Base-by-base conservation (phyloP, 2,329 filamentous ascomycete genomes). In the Aspergillus uvarum region DNA sequence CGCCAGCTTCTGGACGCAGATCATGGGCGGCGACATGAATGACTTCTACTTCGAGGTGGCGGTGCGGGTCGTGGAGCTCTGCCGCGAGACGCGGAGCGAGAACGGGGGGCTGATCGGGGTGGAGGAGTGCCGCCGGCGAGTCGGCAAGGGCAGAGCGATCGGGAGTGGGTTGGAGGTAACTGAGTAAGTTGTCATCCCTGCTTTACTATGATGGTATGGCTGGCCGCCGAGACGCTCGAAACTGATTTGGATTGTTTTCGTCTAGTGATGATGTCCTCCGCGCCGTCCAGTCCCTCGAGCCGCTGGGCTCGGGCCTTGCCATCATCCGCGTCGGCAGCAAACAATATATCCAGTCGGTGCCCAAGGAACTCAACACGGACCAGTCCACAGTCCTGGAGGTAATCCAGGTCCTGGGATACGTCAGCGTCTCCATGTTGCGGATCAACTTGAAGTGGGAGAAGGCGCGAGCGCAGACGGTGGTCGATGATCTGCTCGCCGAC, bases 31-130 rank as follows among this genome's bases (percentile, higher is more conserved):
- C 61, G 92, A 88, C 69, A 93, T 99, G 67, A 96, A 97, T 74
- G 95, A 99, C 76, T 99, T 99, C 74, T 99, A 98, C 79, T 98
- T 98, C 76, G 94, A 96, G 80, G 86, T 99, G 50, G 95, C 92
- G 1, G 94, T 98, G n/a, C 85, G 91, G 53, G 90, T 98, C 0
- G 95, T 99, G 5, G 94, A 98, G 76, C 87, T 97, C 7, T 99
- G 95, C 73, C 84, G 92, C 5, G 87, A 89, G 55, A 97, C 92
- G 49, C 83, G 95, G 55, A 86, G 85, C 4, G 94, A 97, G 77
- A 99, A 99, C 74, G 95, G 95, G 6, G 95, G 95, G 0, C 81
- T 99, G 69, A 91, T 99, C 56, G 90, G 90, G 11, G 84, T 98
- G 19, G 81, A 85, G 49, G 94, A 98, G 76, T 87, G 96, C 68